A percentile compares a stretch with the other conserved stretches of the same genome.
Conservation (phyloP, 257 asterid genomes). For the Capsicum rhomboideum region DNA sequence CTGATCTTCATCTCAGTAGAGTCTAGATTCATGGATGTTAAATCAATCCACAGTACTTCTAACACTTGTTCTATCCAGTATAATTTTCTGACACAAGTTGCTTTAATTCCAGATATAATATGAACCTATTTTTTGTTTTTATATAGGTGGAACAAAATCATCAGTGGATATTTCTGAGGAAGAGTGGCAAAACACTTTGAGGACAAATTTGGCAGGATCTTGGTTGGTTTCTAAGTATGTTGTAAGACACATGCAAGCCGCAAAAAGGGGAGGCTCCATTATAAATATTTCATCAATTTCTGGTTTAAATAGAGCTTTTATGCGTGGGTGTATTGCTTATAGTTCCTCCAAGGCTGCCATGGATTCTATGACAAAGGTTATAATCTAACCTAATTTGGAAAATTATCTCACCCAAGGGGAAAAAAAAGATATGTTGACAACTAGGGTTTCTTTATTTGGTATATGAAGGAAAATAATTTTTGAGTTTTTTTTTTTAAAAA, state of each 20-base stretch:
- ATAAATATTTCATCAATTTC: conserved; percentile 47
- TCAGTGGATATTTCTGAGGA: conserved; percentile 26
- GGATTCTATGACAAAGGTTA: conserved; percentile 43
- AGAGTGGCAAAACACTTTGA: conserved; percentile 29
- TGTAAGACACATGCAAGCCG: conserved; percentile 25
- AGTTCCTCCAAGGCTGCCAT: conserved; percentile 41
- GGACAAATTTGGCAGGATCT: conserved; percentile 37
- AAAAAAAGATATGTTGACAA: no score
- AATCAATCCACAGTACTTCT: no score
- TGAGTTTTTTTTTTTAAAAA: no score
- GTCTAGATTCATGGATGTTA: no score
- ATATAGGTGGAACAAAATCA: conserved; percentile 24
- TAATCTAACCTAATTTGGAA: no score
- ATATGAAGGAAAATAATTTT: no score
- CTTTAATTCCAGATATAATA: no score
- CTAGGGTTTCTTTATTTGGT: no score
- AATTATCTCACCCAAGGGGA: no score
- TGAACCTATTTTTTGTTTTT: not conserved
- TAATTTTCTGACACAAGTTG: no score
- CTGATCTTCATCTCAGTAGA: no score
- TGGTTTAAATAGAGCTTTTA: conserved; percentile 39
- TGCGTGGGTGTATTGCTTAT: conserved; percentile 44
- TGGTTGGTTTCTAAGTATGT: conserved; percentile 50
- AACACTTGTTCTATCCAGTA: no score
- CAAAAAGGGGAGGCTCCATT: conserved; percentile 34